Evolutionary conservation across 2,329 filamentous ascomycete species (phyloP).

Genomic region (Colletotrichum sp.): DNA sequence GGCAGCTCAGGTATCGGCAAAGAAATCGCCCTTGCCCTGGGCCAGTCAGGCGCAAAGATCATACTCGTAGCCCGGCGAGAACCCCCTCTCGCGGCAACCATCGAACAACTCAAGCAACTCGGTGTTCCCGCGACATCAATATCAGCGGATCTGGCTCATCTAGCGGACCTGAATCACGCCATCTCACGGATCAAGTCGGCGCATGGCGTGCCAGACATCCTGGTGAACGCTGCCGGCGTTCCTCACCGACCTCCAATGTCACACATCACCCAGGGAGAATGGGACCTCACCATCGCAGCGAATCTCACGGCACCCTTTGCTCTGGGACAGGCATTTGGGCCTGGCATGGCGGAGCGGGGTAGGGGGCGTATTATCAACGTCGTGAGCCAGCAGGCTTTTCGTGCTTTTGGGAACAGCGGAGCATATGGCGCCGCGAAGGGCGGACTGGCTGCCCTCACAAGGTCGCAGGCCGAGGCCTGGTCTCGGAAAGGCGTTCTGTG

Average conservation of each 20-base stretch:
- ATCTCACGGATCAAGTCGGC: slow-evolving; percentile 10
- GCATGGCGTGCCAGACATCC: slow-evolving; percentile 33
- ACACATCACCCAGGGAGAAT: slow-evolving; percentile 28
- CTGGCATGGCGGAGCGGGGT: slow-evolving; percentile 32
- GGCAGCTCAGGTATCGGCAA: slow-evolving; percentile 39
- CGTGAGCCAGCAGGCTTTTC: slow-evolving; percentile 34
- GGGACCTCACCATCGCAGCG: slow-evolving; percentile 34
- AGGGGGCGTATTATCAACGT: slow-evolving; percentile 39
- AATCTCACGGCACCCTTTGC: slow-evolving; percentile 38
- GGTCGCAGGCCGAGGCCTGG: slow-evolving; percentile 40
- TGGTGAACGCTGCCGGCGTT: slow-evolving; percentile 36
- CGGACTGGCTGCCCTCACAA: slow-evolving; percentile 33
- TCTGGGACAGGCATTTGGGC: slow-evolving; percentile 35
- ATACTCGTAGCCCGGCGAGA: slow-evolving; percentile 33
- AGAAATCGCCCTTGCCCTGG: slow-evolving; percentile 33
- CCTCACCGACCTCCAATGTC: slow-evolving; percentile 34
- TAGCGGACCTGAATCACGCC: slow-evolving; percentile 25
- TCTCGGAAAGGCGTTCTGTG: slow-evolving; percentile 35
- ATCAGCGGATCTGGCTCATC: slow-evolving; percentile 22
- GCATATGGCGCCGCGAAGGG: slow-evolving; percentile 37
- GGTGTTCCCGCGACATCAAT: slow-evolving; percentile 28
- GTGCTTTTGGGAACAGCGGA: slow-evolving; percentile 36
- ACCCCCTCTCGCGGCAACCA: slow-evolving; percentile 26
- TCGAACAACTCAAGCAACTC: slow-evolving; percentile 26
- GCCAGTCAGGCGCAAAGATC: slow-evolving; percentile 33